Percentiles rank a stretch among this genome's conserved stretches.
phyloP scores from a whole-genome alignment of 208 protist genomes.

The Trypanosoma melophagium region DNA sequence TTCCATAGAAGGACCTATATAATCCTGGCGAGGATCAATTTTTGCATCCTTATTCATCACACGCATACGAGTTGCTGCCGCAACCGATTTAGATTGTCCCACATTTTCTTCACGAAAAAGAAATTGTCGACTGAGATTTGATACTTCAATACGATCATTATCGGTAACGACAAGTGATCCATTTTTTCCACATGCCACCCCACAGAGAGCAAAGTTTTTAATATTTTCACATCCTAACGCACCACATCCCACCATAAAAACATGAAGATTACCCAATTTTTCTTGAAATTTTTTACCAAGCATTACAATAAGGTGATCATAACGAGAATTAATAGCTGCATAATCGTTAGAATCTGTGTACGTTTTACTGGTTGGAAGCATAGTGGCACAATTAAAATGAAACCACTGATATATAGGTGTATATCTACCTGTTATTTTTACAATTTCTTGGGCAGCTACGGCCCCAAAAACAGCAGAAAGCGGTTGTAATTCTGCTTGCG shows the following conservation, averaged over 20 bases:
- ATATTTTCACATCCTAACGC: slow-evolving; percentile 99
- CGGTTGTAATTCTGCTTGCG: slow-evolving; percentile 80
- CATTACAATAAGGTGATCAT: slow-evolving; percentile 76
- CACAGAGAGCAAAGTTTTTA: slow-evolving; percentile 99
- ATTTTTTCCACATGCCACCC: slow-evolving; percentile 83
- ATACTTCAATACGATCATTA: slow-evolving; percentile 99
- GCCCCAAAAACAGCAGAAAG: slow-evolving; percentile 93
- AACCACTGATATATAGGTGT: slow-evolving; percentile 95
- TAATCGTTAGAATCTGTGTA: slow-evolving; percentile 49
- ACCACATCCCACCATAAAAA: slow-evolving; percentile 98
- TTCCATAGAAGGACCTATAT: slow-evolving; percentile 96
- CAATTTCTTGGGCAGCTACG: slow-evolving; percentile 96
- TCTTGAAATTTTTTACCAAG: slow-evolving; percentile 75
- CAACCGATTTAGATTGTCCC: slow-evolving; percentile 94
- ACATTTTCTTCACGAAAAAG: slow-evolving; percentile 98
- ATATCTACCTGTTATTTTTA: slow-evolving; percentile 97
- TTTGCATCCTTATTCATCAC: slow-evolving; percentile 95
- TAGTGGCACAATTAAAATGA: slow-evolving; percentile 91
- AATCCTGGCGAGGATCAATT: slow-evolving; percentile 80
- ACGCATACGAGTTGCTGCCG: slow-evolving; percentile 89
- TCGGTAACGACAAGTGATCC: slow-evolving; percentile 96
- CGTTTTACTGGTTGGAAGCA: slow-evolving; percentile 48
- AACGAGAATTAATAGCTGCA: slow-evolving; percentile 49
- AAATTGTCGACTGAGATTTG: slow-evolving; percentile 99
- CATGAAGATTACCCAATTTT: slow-evolving; percentile 55